Percentiles rank a stretch among this genome's conserved stretches.
These are phyloP conservation scores for Coemansia sp. DNA, from an alignment of 192 early-diverging fungal species.

Conservation along the genomic window DNA sequence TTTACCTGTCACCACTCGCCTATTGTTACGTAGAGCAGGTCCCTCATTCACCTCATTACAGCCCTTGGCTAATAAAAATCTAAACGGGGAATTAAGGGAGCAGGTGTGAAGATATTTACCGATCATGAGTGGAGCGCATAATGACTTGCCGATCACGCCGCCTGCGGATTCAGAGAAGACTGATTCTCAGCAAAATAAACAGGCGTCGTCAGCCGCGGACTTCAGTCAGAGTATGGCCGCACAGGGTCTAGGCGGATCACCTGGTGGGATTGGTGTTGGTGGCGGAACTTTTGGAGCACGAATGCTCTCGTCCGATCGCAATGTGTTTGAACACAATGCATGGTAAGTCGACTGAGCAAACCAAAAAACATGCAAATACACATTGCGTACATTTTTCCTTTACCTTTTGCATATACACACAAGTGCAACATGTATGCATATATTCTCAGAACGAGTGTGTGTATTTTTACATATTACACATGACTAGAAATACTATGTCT, in stretches of 20 bases:
- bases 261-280: not conserved
- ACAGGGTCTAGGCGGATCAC: slow-evolving; percentile 6
- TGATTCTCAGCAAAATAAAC: slow-evolving; percentile 34
- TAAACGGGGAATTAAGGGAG: not conserved
- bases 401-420: not conserved
- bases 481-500: no score
- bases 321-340: slow-evolving; percentile 89
- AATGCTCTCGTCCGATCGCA: slow-evolving; percentile 64
- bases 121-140: slow-evolving; percentile 12
- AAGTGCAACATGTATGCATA: no score
- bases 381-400: no score
- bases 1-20: not conserved
- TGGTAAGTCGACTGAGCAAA: slow-evolving; percentile 60
- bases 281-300: slow-evolving; percentile 69
- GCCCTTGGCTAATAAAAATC: no score
- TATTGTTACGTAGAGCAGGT: no score
- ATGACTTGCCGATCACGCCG: not conserved
- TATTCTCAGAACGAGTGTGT: no score
- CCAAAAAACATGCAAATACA: no score
- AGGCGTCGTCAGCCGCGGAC: slow-evolving; percentile 40
- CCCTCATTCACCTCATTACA: no score
- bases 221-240: slow-evolving; percentile 14
- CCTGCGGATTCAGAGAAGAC: slow-evolving; percentile 3
- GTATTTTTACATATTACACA: no score
- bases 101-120: not conserved